Evolutionary conservation across 345 rosid genomes (phyloP).

Genomic region (Psidium friedrichsthalianum): DNA sequence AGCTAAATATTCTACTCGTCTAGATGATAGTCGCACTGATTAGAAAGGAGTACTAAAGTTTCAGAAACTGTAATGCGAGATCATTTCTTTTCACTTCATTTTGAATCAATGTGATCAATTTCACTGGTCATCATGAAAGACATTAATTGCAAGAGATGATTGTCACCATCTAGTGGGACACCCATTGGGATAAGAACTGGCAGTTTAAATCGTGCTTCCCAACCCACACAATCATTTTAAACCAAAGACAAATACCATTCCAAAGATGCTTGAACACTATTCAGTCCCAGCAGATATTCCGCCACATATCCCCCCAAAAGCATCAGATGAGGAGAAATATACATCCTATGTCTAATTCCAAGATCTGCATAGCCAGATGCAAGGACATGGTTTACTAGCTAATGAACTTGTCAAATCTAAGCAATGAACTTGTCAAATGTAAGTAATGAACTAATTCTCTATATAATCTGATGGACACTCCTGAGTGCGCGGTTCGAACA

Average conservation of each 20-base stretch:
- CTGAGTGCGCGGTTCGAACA: neutral
- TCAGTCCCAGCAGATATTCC: neutral
- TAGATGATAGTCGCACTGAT: neutral
- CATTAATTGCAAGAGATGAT: neutral
- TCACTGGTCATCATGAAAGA: neutral
- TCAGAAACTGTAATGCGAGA: neutral
- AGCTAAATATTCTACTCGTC: neutral
- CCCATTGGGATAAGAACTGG: neutral
- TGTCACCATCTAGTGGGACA: neutral
- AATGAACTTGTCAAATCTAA: neutral
- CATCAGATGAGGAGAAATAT: neutral
- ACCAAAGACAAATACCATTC: neutral
- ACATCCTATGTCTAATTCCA: neutral
- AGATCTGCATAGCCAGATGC: neutral
- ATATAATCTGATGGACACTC: neutral
- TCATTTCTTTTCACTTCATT: neutral
- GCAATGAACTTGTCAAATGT: neutral
- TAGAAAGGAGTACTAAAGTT: neutral
- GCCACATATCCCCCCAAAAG: neutral
- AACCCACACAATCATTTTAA: neutral
- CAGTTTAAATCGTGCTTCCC: neutral
- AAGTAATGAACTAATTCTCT: neutral
- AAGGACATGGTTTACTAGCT: neutral
- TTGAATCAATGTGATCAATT: neutral
- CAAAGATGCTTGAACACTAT: neutral